Evolutionary conservation across 129 eudicot genomes (phyloP).

Genomic region (Ambrosia artemisiifolia): DNA sequence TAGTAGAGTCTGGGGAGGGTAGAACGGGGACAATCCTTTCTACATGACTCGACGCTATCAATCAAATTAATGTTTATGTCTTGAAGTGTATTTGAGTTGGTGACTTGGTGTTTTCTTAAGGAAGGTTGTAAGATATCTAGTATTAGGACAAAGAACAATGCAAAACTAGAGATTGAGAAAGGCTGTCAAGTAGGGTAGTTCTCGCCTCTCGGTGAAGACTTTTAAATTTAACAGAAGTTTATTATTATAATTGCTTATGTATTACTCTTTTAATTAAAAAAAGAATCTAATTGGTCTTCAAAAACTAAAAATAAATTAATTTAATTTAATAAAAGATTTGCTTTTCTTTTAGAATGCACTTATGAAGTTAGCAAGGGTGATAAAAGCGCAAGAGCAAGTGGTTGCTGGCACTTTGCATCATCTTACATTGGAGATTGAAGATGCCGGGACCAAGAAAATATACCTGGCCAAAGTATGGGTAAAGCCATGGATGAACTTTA

Average conservation of each 20-base stretch:
- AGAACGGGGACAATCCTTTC: too few species aligned
- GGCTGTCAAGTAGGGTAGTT: too few species aligned
- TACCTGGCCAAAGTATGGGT: constrained; percentile 85
- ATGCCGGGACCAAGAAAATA: constrained; percentile 55
- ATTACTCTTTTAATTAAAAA: background rate
- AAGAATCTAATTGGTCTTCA: background rate
- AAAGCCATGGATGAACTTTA: constrained; percentile 79
- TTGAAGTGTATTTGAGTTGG: too few species aligned
- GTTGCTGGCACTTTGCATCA: constrained; percentile 87
- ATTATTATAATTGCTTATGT: background rate
- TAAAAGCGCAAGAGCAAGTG: constrained; percentile 72
- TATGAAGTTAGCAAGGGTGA: constrained; percentile 62
- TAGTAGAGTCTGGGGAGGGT: too few species aligned
- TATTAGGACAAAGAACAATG: too few species aligned
- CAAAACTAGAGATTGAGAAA: too few species aligned
- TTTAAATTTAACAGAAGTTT: too few species aligned
- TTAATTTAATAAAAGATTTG: background rate
- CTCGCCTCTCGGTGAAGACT: too few species aligned
- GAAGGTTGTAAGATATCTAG: too few species aligned
- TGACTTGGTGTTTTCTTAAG: too few species aligned
- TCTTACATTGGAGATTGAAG: constrained; percentile 63
- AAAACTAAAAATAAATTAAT: background rate
- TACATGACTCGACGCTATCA: too few species aligned
- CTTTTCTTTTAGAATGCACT: constrained; percentile 41
- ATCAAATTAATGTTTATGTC: too few species aligned